Conservation (phyloP, 2,329 filamentous ascomycete genomes). For the Sporothrix curviconia region DNA sequence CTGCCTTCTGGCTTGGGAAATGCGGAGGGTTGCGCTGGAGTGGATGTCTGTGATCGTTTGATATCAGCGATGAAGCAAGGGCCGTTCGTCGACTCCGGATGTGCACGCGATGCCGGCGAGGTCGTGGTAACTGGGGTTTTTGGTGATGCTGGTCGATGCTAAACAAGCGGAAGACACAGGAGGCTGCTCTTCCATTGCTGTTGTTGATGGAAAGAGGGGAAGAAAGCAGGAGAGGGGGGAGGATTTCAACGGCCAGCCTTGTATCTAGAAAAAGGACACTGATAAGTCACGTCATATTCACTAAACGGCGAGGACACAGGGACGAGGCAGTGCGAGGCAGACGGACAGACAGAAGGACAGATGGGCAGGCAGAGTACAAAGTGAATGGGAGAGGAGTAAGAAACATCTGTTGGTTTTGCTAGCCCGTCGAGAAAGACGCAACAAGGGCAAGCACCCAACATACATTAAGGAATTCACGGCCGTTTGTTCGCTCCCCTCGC, state of each 20-base stretch:
- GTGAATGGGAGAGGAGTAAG: neutral
- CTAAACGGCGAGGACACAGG: neutral
- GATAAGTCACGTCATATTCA: constrained; percentile 19
- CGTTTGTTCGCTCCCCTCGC: neutral
- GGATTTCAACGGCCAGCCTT: constrained; percentile 11
- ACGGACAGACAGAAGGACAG: neutral
- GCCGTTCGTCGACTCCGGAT: neutral
- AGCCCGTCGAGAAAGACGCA: neutral
- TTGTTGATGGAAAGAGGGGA: constrained; percentile 3
- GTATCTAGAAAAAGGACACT: constrained; percentile 1
- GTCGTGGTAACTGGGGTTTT: constrained; percentile 18
- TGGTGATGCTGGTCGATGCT: neutral
- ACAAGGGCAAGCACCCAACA: neutral
- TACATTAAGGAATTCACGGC: neutral
- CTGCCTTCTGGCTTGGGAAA: constrained; percentile 53
- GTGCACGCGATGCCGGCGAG: constrained; percentile 1
- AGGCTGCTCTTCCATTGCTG: constrained; percentile 19
- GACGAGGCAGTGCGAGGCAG: neutral
- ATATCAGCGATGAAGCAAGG: neutral
- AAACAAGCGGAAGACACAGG: constrained; percentile 15
- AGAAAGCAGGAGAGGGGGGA: neutral
- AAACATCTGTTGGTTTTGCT: neutral
- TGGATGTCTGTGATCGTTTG: constrained; percentile 11
- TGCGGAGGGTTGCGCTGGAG: constrained; percentile 43
- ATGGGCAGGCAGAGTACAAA: no score